Percentiles rank a stretch among this genome's conserved stretches.
Conservation (phyloP, 768 basidiomycete species). For the Russula dissimulans region DNA sequence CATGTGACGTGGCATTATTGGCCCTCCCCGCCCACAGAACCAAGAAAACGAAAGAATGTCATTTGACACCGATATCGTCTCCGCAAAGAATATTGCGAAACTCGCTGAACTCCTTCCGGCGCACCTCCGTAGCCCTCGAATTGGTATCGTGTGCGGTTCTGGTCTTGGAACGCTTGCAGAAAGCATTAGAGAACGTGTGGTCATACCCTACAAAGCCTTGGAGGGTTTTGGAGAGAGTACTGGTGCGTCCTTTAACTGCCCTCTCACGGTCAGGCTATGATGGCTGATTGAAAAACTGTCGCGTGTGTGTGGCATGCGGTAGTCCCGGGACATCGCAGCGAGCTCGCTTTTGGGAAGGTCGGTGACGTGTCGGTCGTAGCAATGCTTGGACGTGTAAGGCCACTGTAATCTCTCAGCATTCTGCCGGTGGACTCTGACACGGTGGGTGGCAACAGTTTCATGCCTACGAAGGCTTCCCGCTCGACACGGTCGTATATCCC, state of each 20-base stretch:
- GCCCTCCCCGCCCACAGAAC: no score
- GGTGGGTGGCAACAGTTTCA: conserved; percentile 48
- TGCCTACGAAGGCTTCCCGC: conserved; percentile 72
- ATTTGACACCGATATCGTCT: conserved; percentile 15
- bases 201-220: conserved; percentile 57
- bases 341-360: conserved; percentile 72
- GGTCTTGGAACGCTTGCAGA: conserved; percentile 70
- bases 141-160: conserved; percentile 84
- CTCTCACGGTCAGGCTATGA: background rate
- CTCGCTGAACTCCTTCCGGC: conserved; percentile 26
- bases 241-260: conserved; percentile 35
- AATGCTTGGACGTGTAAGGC: conserved; percentile 75
- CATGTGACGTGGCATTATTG: no score
- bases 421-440: background rate
- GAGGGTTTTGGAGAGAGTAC: conserved; percentile 73
- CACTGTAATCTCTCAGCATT: background rate
- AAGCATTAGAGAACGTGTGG: conserved; percentile 44
- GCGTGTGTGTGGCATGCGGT: background rate
- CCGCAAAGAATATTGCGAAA: conserved; percentile 25
- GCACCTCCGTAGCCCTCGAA: conserved; percentile 44
- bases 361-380: conserved; percentile 76
- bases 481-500: conserved; percentile 65
- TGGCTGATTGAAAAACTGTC: background rate
- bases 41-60: background rate
- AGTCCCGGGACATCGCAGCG: conserved; percentile 79